phyloP scores from a whole-genome alignment of 192 early-diverging fungal genomes.

The Coemansia reversa region DNA sequence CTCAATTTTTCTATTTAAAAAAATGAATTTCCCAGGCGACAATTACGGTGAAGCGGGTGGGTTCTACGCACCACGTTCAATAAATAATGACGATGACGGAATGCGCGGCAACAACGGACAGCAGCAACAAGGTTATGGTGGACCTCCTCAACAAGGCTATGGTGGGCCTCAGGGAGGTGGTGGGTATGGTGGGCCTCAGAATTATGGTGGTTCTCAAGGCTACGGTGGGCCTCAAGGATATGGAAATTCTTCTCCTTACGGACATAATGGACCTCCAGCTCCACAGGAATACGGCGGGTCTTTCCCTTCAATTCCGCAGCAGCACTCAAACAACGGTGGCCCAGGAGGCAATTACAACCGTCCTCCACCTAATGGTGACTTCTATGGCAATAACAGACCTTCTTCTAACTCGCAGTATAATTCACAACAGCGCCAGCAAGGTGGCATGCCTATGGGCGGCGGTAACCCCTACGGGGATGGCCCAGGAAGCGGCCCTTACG shows the following conservation, averaged over 20 bases:
- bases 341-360: neutral
- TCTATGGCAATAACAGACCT: slow-evolving; percentile 6
- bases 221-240: too few species aligned
- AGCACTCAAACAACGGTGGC: neutral
- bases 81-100: slow-evolving; percentile 6
- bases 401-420: neutral
- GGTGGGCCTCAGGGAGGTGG: neutral
- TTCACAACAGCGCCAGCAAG: neutral
- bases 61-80: neutral
- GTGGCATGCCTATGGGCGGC: neutral
- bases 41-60: slow-evolving; percentile 10
- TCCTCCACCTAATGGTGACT: neutral
- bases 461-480: too few species aligned
- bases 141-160: neutral
- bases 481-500: neutral
- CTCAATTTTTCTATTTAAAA: neutral
- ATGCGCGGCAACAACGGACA: slow-evolving; percentile 5
- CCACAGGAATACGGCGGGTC: too few species aligned
- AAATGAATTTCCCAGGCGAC: slow-evolving; percentile 24
- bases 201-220: neutral
- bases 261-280: too few species aligned
- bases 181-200: too few species aligned
- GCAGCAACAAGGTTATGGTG: slow-evolving; percentile 1
- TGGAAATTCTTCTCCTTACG: too few species aligned
- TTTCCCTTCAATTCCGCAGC: too few species aligned